phyloP scores from a whole-genome alignment of 2,329 filamentous ascomycete species.

The Cordyceps cateniannulata region DNA sequence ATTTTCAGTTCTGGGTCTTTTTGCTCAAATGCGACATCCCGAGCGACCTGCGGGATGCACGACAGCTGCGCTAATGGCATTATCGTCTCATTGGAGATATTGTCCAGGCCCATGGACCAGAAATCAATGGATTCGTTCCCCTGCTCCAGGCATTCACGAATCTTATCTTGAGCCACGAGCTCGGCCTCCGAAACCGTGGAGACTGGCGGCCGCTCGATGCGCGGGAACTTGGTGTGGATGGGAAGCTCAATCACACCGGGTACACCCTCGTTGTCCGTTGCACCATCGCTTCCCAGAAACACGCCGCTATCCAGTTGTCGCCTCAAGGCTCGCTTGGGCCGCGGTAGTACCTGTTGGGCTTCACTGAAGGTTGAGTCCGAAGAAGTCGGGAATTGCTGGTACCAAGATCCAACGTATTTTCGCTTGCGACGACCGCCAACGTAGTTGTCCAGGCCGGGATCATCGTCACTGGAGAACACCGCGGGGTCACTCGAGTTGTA shows the following conservation, averaged over 20 bases:
- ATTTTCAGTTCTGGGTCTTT: constrained; percentile 54
- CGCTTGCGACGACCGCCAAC: constrained; percentile 50
- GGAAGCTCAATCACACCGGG: constrained; percentile 27
- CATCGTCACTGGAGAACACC: constrained; percentile 67
- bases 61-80: constrained; percentile 49
- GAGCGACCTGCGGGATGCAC: constrained; percentile 46
- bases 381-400: constrained; percentile 49
- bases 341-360: constrained; percentile 22
- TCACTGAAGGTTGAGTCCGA: constrained; percentile 43
- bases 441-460: constrained; percentile 61
- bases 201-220: constrained; percentile 26
- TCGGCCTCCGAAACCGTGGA: constrained; percentile 35
- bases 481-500: constrained; percentile 62
- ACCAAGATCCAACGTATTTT: constrained; percentile 63
- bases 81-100: constrained; percentile 51
- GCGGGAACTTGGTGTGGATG: constrained; percentile 30
- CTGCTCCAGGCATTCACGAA: constrained; percentile 49
- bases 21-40: constrained; percentile 53
- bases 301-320: constrained; percentile 63
- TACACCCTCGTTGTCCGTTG: constrained; percentile 35
- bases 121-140: constrained; percentile 56
- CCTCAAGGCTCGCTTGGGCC: constrained; percentile 46
- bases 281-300: constrained; percentile 57
- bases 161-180: constrained; percentile 36
- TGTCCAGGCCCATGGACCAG: constrained; percentile 48